A percentile compares a stretch with the other conserved stretches of the same genome.
Evolutionary conservation across 1,284 basidiomycete genomes (phyloP).

Genomic region (Hypsizygus ulmarius): DNA sequence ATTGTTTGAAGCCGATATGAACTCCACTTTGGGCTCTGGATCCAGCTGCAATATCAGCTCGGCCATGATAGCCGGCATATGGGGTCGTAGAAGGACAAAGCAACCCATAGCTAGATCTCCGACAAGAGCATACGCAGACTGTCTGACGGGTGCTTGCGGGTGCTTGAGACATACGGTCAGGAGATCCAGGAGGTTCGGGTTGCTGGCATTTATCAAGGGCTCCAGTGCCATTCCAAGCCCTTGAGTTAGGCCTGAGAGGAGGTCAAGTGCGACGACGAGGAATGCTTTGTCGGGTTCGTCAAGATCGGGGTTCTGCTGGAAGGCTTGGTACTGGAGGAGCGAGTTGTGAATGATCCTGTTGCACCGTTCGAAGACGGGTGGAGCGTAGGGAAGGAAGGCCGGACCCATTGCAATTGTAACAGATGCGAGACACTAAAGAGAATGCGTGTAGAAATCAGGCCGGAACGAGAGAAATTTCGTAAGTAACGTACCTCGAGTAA

Average conservation of each 20-base stretch:
- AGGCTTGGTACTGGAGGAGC: conserved; percentile 79
- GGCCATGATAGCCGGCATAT: conserved; percentile 86
- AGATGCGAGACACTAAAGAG: conserved; percentile 86
- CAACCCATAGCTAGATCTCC: conserved; percentile 98
- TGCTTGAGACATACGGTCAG: conserved; percentile 89
- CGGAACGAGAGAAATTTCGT: background rate
- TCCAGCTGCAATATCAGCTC: conserved; percentile 90
- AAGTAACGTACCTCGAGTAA: conserved; percentile 75
- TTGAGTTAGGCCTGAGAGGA: conserved; percentile 94
- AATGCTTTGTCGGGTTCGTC: conserved; percentile 95
- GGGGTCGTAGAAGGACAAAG: conserved; percentile 81
- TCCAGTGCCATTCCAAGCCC: conserved; percentile 83
- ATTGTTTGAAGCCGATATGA: conserved; percentile 97
- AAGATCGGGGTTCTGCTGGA: conserved; percentile 80
- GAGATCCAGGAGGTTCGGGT: conserved; percentile 77
- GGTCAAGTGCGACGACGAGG: conserved; percentile 95
- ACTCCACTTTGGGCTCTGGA: conserved; percentile 86
- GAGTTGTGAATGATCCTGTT: conserved; percentile 81
- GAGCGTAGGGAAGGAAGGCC: conserved; percentile 88
- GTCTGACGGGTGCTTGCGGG: conserved; percentile 91
- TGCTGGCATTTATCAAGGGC: conserved; percentile 61
- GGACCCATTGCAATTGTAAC: conserved; percentile 95
- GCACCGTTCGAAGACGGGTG: conserved; percentile 93
- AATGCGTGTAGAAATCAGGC: conserved; percentile 9
- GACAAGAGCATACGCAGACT: conserved; percentile 95